Base-by-base conservation (phyloP, 306 rosid species). In the Lathyrus oleraceus region DNA sequence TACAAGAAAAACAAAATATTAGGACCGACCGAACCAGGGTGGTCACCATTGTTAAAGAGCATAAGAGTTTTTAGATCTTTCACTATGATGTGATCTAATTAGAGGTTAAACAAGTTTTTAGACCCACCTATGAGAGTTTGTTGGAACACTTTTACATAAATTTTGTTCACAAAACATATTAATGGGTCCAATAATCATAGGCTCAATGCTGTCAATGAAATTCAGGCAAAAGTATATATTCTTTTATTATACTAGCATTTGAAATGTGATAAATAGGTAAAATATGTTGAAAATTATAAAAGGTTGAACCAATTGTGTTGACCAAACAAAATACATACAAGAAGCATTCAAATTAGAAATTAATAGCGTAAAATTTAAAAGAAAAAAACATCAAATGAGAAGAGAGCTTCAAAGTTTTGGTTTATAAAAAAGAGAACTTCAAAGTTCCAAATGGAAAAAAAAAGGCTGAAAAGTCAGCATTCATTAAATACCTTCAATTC, bases 401-500 rank as follows among this genome's bases (percentile, higher is more conserved):
- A 23, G 27, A 30, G 23, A 67, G 15, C 62, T 67, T 49, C 20
- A 39, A 53, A 62, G 66, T 71, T 71, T 27, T 30, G 36, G 5
- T 30, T 30, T 30, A 30, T 6, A 30, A 30, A 30, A 30, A 28
- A 23, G 19, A 30, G 23, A 67, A 15, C 62, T 67, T 49, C 20
- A 39, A 47, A 62, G 66, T 71, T 71, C 39, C 73, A 59, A 8
- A 61, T 17, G 40, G 14, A 15, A 35, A 15, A 60, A 14, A 35
- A 32, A 60, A 16, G 3, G 8, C 12, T 11, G 15, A 20, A 32
- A 43, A 61, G 44, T 44, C 13, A 68, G 17, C 6, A 59, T 36
- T 61, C 57, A 74, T 35, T 61, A 57, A 27, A 54, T 79, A 95
- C 99, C 99, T 89, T 95, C 73, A 95, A 74, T 75, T 95, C 99